phyloP scores from a whole-genome alignment of 371 early-diverging fungal species.

The Actinomucor elegans region DNA sequence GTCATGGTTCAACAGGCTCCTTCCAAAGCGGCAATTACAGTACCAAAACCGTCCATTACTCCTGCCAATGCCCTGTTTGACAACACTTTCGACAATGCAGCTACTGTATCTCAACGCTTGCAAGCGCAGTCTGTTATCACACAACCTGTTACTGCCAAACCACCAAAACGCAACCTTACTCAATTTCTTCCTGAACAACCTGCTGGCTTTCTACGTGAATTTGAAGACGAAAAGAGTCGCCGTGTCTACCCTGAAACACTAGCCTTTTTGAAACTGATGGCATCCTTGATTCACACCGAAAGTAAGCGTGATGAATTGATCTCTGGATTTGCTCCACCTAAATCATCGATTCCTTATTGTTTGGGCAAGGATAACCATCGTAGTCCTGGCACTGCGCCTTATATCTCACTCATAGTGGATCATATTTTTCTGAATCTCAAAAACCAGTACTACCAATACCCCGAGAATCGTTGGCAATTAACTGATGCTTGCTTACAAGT shows the following conservation, averaged over 20 bases:
- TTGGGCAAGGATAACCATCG: slow-evolving; percentile 64
- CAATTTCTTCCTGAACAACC: slow-evolving; percentile 14
- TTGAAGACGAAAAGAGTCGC: slow-evolving; percentile 38
- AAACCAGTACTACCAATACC: slow-evolving; percentile 58
- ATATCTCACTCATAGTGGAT: slow-evolving; percentile 78
- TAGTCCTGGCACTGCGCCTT: slow-evolving; percentile 76
- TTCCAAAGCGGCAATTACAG: neutral
- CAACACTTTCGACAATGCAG: no score
- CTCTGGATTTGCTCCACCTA: slow-evolving; percentile 27
- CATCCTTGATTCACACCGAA: slow-evolving; percentile 68
- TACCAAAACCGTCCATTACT: neutral
- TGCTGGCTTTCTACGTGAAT: slow-evolving; percentile 17
- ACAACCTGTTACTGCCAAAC: neutral
- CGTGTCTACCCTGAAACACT: slow-evolving; percentile 82
- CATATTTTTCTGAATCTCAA: slow-evolving; percentile 74
- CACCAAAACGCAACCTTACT: neutral
- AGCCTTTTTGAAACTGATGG: slow-evolving; percentile 72
- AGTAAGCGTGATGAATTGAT: slow-evolving; percentile 26
- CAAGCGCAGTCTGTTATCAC: neutral
- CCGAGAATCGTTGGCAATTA: slow-evolving; percentile 75
- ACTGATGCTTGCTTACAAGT: slow-evolving; percentile 64
- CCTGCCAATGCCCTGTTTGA: neutral
- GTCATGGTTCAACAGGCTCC: neutral
- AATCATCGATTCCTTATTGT: slow-evolving; percentile 55
- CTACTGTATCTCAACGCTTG: neutral